Conservation (phyloP, 75 land plant genomes). For the Cupressus sempervirens region DNA sequence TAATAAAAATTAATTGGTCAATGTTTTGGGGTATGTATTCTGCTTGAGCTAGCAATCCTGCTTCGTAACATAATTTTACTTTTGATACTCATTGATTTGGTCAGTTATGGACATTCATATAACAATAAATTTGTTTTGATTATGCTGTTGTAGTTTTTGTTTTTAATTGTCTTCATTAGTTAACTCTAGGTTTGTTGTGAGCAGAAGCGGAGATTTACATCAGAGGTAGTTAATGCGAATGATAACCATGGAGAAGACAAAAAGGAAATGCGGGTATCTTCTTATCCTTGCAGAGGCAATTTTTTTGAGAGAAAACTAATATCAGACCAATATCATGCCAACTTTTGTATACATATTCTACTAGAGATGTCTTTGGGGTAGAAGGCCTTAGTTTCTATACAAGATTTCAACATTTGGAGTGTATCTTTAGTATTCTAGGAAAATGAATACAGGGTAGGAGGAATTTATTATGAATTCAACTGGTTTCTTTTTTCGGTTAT, state of each 20-base stretch:
- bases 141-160: neutral
- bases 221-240: neutral
- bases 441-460: too few relatives aligned
- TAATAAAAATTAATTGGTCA: neutral
- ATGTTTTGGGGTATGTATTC: neutral
- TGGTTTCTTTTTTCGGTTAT: too few relatives aligned
- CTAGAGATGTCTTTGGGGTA: neutral
- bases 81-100: neutral
- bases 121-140: neutral
- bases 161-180: neutral
- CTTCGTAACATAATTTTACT: neutral
- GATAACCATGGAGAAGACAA: neutral
- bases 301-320: neutral
- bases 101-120: neutral
- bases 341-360: neutral
- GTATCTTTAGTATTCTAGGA: too few relatives aligned
- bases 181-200: neutral
- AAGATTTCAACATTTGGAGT: too few relatives aligned
- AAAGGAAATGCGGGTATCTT: constrained; percentile 10
- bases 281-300: neutral
- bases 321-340: neutral
- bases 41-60: neutral
- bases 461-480: too few relatives aligned
- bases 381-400: neutral
- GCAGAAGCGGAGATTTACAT: neutral